A percentile compares a stretch with the other conserved stretches of the same genome.
Evolutionary conservation across 73 alveolate species (phyloP).

Genomic region (Durusdinium trenchii): DNA sequence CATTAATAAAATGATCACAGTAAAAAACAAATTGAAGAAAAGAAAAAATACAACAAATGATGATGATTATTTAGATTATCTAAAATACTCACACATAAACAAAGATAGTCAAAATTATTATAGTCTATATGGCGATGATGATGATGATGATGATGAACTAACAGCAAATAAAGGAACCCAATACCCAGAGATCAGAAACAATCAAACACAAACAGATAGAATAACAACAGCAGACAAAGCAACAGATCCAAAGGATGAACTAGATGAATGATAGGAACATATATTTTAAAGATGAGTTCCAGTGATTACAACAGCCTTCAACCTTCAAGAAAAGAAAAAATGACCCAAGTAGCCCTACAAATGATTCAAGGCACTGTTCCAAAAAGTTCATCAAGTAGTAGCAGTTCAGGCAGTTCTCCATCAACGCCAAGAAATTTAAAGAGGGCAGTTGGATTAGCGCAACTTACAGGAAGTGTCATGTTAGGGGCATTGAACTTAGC

Average conservation of each 20-base stretch:
- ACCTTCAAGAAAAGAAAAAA: not conserved
- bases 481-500: not conserved
- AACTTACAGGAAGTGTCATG: not conserved
- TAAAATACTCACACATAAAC: not conserved
- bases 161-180: constrained; percentile 7
- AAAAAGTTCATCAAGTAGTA: not conserved
- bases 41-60: not conserved
- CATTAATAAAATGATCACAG: not conserved
- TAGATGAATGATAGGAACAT: not conserved
- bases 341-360: not conserved
- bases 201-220: not conserved
- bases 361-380: not conserved
- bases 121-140: not conserved
- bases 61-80: not conserved
- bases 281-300: not conserved
- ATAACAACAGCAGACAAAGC: not conserved
- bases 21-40: constrained; percentile 3
- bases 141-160: not conserved
- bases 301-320: not conserved
- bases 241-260: not conserved
- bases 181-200: not conserved
- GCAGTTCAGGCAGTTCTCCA: not conserved
- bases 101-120: not conserved
- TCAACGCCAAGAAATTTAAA: not conserved
- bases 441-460: not conserved